Evolutionary conservation across 2,329 filamentous ascomycete species (phyloP), one percentile per base, ranked within the genome.

Genomic region (Talaromyces atroroseus): DNA sequence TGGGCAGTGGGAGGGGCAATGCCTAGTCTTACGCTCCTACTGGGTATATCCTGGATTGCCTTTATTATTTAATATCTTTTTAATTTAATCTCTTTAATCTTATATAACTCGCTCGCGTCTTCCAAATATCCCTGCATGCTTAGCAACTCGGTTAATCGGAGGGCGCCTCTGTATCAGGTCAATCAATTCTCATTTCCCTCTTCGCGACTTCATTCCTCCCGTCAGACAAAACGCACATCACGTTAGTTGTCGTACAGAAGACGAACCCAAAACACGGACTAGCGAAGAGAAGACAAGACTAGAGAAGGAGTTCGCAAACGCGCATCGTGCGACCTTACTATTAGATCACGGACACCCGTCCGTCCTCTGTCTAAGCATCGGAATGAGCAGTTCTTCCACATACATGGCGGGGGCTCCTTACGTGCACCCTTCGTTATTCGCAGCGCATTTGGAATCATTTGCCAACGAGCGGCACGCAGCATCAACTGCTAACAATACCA

Each of bases 401-500:
- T 44, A 44, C 40, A 44, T 47, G 34, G 46, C 36, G 52, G 52
- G 51, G 18, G n/a, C 51, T 32, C 34, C 45, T 34, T 54, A 49
- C 48, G 45, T 49, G 52, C 34, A 42, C 45, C 36, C 52, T 29
- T 42, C 44, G 11, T 26, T 54, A 20, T 32, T 54, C n/a, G 11
- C 23, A 34, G 38, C 52, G 26, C 51, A 53, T 24, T 21, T 49
- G 45, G 44, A 49, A 14, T n/a, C 4, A 14, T 42, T n/a, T 48
- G 32, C 34, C 12, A 54, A 21, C 29, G 48, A 38, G 14, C 52
- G 12, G 11, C 49, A 32, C 40, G 18, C 29, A 48, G 3, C 26
- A 50, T 26, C 48, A 10, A 24, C 45, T 26, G 34, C n/a, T 29
- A 18, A 32, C 18, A 32, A 54, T 23, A 21, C 26, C 36, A 49